Percentiles rank a stretch among this genome's conserved stretches.
Conservation (phyloP, 371 early-diverging fungal genomes). For the Apophysomyces ossiformis region DNA sequence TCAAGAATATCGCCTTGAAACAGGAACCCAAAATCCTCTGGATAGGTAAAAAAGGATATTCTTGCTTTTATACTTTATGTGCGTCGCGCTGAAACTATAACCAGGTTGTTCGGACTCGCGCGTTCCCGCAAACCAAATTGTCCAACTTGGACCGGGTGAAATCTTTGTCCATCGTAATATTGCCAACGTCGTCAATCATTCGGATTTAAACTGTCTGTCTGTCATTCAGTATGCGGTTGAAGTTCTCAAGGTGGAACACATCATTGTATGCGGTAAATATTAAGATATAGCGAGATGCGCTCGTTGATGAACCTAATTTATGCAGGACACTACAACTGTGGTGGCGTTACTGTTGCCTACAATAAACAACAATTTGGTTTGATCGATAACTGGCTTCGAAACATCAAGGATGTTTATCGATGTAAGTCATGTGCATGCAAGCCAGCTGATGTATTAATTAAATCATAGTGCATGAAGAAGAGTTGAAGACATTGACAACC, state of each 20-base stretch:
- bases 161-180: conserved; percentile 96
- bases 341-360: conserved; percentile 81
- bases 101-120: conserved; percentile 89
- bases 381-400: conserved; percentile 86
- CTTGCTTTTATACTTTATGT: background rate
- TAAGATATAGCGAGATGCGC: background rate
- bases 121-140: conserved; percentile 75
- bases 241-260: conserved; percentile 87
- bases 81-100: background rate
- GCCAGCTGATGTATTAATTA: background rate
- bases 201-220: conserved; percentile 82
- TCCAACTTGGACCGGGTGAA: conserved; percentile 79
- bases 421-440: conserved; percentile 29
- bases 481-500: conserved; percentile 51
- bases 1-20: conserved; percentile 58
- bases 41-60: conserved; percentile 66
- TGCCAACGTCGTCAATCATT: conserved; percentile 84
- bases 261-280: conserved; percentile 83
- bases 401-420: conserved; percentile 78
- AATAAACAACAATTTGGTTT: conserved; percentile 71
- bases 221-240: conserved; percentile 94
- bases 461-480: conserved; percentile 44
- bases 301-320: background rate
- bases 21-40: conserved; percentile 91
- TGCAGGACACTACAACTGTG: conserved; percentile 84